Conservation (phyloP, 228 moss, liverwort and hornwort genomes). For the Sphagnum magellanicum region DNA sequence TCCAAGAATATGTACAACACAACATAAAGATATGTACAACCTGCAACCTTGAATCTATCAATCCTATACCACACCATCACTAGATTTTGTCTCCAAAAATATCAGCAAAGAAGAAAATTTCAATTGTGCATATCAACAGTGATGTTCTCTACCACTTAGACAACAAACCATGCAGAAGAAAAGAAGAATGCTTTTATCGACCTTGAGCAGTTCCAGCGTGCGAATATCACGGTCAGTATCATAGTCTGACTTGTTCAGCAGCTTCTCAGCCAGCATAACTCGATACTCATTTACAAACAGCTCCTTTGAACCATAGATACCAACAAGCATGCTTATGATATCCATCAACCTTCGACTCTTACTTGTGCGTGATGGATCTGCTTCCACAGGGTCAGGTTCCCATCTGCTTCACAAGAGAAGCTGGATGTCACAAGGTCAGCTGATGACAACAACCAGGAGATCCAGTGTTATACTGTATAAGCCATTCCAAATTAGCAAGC, state of each 20-base stretch:
- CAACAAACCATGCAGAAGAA: background rate
- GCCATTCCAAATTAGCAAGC: too few species aligned
- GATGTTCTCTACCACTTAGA: too few species aligned
- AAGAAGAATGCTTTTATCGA: constrained; percentile 7
- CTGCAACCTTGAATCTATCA: too few species aligned
- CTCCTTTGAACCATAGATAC: constrained; percentile 99
- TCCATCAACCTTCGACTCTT: constrained; percentile 99
- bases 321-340: constrained; percentile 94
- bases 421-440: too few species aligned
- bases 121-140: too few species aligned
- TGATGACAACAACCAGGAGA: background rate
- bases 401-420: constrained; percentile 40
- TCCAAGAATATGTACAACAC: too few species aligned
- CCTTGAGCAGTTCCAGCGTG: constrained; percentile 92
- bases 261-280: constrained; percentile 92
- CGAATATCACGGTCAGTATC: constrained; percentile 96
- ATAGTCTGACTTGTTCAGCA: constrained; percentile 90
- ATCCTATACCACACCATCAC: too few species aligned
- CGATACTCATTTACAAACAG: constrained; percentile 98
- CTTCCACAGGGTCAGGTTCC: constrained; percentile 99
- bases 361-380: constrained; percentile 93
- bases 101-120: too few species aligned
- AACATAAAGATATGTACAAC: too few species aligned
- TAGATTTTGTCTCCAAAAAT: too few species aligned
- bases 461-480: background rate